These are phyloP conservation scores for Lasiodiplodia sp. DNA, from an alignment of 2,329 filamentous ascomycete genomes.

Conservation along the genomic window DNA sequence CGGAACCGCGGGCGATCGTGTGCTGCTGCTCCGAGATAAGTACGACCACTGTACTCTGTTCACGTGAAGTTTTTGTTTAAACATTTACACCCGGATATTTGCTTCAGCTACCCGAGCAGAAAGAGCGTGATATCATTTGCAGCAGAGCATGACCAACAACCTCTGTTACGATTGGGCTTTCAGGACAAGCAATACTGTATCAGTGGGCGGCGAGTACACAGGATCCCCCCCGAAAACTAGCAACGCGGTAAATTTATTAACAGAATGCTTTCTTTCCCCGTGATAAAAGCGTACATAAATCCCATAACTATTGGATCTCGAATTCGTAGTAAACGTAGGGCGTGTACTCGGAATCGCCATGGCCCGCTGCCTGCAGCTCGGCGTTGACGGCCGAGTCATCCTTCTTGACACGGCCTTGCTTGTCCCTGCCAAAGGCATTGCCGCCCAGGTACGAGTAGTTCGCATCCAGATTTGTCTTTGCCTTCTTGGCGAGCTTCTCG, in stretches of 20 bases:
- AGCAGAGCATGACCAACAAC: not conserved
- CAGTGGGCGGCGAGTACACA: not conserved
- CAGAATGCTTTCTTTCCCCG: conserved; percentile 24
- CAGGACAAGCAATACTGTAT: not conserved
- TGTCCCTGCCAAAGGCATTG: conserved; percentile 91
- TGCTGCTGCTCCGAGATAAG: too few relatives aligned
- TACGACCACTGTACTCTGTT: too few relatives aligned
- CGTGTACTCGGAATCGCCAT: conserved; percentile 83
- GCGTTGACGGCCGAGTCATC: conserved; percentile 81
- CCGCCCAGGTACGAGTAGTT: conserved; percentile 92
- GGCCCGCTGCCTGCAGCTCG: conserved; percentile 80
- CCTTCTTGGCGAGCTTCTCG: conserved; percentile 80
- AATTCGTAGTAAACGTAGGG: conserved; percentile 98
- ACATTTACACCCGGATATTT: too few relatives aligned
- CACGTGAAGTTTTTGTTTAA: too few relatives aligned
- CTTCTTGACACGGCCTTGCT: conserved; percentile 89
- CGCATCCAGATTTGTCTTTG: conserved; percentile 70
- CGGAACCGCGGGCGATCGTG: too few relatives aligned
- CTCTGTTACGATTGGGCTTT: not conserved
- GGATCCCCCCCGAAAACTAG: not conserved
- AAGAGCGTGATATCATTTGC: not conserved
- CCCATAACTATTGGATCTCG: conserved; percentile 62
- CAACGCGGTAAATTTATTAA: conserved; percentile 22
- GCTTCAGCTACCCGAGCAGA: too few relatives aligned
- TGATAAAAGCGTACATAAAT: not conserved